Evolutionary conservation across 192 early-diverging fungal species (phyloP).

Genomic region (Coemansia sp.): DNA sequence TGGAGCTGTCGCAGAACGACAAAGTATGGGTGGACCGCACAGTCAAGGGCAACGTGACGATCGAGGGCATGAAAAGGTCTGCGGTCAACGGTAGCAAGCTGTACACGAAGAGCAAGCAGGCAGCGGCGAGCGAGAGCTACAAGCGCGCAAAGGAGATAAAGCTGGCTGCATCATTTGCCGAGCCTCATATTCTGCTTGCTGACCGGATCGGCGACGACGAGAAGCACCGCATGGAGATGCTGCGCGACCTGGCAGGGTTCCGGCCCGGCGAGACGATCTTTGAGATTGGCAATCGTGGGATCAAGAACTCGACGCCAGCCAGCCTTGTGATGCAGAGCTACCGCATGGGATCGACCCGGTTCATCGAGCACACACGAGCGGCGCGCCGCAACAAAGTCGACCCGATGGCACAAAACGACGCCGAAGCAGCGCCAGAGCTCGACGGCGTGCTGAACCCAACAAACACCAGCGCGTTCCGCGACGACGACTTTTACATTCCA

Average conservation of each 20-base stretch:
- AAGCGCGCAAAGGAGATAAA: conserved; percentile 80
- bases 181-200: conserved; percentile 76
- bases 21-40: conserved; percentile 69
- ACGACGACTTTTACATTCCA: conserved; percentile 86
- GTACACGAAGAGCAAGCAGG: conserved; percentile 77
- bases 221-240: conserved; percentile 63
- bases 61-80: conserved; percentile 63
- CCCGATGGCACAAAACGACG: conserved; percentile 39
- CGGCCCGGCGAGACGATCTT: conserved; percentile 91
- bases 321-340: conserved; percentile 64
- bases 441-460: conserved; percentile 26
- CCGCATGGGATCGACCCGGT: conserved; percentile 47
- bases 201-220: conserved; percentile 57
- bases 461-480: conserved; percentile 51
- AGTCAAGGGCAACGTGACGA: conserved; percentile 58
- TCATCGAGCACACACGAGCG: conserved; percentile 29
- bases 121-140: conserved; percentile 83
- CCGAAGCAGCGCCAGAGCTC: conserved; percentile 5
- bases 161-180: conserved; percentile 56
- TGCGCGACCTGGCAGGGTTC: conserved; percentile 75
- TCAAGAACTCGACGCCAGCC: conserved; percentile 66
- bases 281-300: conserved; percentile 84
- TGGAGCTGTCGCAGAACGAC: conserved; percentile 64
- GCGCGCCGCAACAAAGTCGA: conserved; percentile 38
- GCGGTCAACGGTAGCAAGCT: conserved; percentile 84